Percentiles rank a stretch among this genome's conserved stretches.
Evolutionary conservation across 768 basidiomycete species (phyloP).

Genomic region (Termitomyces eurrhizus): DNA sequence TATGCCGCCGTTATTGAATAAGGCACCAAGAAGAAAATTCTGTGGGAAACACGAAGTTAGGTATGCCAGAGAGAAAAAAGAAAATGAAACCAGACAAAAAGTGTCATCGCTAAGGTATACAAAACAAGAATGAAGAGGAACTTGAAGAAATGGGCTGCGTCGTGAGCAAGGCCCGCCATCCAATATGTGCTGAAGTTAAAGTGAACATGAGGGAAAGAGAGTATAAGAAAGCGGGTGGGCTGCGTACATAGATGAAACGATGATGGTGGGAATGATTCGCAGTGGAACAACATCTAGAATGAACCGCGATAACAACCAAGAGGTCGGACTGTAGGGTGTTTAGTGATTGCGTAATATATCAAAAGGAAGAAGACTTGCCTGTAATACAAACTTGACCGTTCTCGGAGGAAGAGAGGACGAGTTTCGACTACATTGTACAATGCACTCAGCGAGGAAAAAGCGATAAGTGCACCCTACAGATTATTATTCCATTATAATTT

Average conservation of each 20-base stretch:
- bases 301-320: conserved; percentile 88
- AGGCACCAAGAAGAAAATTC: conserved; percentile 88
- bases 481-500: conserved; percentile 6
- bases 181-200: conserved; percentile 71
- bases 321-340: conserved; percentile 58
- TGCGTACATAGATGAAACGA: conserved; percentile 78
- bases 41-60: conserved; percentile 20
- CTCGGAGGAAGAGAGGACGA: conserved; percentile 84
- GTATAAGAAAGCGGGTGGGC: background rate
- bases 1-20: conserved; percentile 84
- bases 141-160: conserved; percentile 89
- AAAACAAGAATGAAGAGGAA: conserved; percentile 87
- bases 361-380: conserved; percentile 41
- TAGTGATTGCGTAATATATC: background rate
- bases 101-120: conserved; percentile 80
- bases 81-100: conserved; percentile 56
- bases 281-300: conserved; percentile 89
- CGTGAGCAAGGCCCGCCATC: conserved; percentile 87
- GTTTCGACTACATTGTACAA: conserved; percentile 84
- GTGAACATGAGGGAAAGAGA: conserved; percentile 4
- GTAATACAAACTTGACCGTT: conserved; percentile 83
- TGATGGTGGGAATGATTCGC: conserved; percentile 83
- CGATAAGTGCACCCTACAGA: conserved; percentile 79
- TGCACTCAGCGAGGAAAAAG: conserved; percentile 88
- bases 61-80: background rate